Evolutionary conservation across 2,329 filamentous ascomycete genomes (phyloP), one percentile per base, ranked within the genome.

Genomic region (Chaetomium globosum): DNA sequence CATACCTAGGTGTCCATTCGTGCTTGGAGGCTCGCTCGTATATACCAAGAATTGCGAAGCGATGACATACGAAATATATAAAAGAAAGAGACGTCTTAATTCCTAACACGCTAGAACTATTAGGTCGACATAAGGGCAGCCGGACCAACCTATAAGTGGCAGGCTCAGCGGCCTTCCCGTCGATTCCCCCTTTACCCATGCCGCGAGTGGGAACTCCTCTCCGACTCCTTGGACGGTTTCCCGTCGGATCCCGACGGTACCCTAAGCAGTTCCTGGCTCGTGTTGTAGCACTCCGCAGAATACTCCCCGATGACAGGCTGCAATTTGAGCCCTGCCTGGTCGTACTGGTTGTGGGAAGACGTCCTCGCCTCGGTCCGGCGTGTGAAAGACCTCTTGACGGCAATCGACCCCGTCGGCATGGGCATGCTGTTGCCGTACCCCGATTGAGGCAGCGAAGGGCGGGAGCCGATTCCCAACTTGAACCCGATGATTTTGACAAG

Each of bases 401-500:
- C 63, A n/a, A 69, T 69, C 13, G 48, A 43, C n/a, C 30, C 57
- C 53, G 12, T 39, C 23, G 51, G 46, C 52, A 53, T 59, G 19
- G 21, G 53, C 19, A 36, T 58, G 31, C 43, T 31, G 30, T 59
- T 10, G 46, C n/a, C 46, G 33, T 59, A 57, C 8, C 33, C 16
- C 28, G 65, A 28, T 12, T 4, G 52, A 12, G 63, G 48, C 7
- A 64, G 8, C 13, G 51, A 54, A 8, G 64, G 68, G 30, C 33
- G 43, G n/a, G 62, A 57, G 30, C 59, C 30, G 33, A 70, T 31
- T 4, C 71, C 71, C 16, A 81, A 65, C 62, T 71, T 75, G 58
- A 71, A 73, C 59, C 71, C 73, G 51, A 80, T 53, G 30, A 70
- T 48, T 62, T 76, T 77, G 66, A 78, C 63, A 1, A 84, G 74